Conservation (phyloP, 192 early-diverging fungal species). For the Backusella tuberculispora region DNA sequence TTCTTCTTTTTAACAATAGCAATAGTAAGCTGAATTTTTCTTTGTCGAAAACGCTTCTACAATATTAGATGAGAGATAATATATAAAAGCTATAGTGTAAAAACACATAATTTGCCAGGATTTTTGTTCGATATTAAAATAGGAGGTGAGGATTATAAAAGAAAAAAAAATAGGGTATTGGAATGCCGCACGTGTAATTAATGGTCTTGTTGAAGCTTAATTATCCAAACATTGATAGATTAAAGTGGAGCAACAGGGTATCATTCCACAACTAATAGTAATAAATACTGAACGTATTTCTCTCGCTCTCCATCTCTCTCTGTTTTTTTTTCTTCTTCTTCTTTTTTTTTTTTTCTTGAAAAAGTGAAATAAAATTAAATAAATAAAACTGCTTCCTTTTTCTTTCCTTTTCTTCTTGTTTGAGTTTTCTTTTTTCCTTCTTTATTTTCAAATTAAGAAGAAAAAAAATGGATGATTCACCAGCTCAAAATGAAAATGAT, state of each 20-base stretch:
- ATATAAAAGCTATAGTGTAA: background rate
- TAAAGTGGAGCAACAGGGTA: slow-evolving; percentile 4
- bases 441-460: background rate
- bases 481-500: slow-evolving; percentile 3
- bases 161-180: background rate
- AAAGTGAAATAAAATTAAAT: no score
- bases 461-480: slow-evolving; percentile 1
- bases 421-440: background rate
- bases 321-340: background rate
- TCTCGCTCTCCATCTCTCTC: background rate
- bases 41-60: background rate
- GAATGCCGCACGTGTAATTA: slow-evolving; percentile 14
- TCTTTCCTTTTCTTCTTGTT: background rate
- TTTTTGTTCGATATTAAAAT: slow-evolving; percentile 16
- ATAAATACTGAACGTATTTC: slow-evolving; percentile 3
- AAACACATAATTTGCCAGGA: background rate
- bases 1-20: background rate
- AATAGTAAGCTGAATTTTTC: background rate
- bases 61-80: background rate
- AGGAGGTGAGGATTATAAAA: background rate
- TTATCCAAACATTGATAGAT: slow-evolving; percentile 9
- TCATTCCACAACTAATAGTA: background rate
- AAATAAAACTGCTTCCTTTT: no score
- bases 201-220: background rate
- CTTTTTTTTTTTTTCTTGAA: background rate